Percentiles rank a stretch among this genome's conserved stretches.
Conservation (phyloP, 306 rosid genomes). For the Quercus rubra region DNA sequence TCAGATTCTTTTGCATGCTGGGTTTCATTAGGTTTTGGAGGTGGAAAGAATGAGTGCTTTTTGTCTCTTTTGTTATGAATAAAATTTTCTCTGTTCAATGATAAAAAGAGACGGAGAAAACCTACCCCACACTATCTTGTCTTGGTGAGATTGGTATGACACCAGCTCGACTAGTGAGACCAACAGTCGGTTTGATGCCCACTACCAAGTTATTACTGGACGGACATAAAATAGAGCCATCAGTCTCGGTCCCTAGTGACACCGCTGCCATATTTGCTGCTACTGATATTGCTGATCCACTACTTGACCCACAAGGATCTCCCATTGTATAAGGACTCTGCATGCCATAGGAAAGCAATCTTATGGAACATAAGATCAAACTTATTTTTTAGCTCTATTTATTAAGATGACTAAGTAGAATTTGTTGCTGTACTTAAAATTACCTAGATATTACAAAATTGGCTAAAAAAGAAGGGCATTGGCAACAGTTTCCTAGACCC, state of each 20-base stretch:
- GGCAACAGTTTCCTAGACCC: too few relatives aligned
- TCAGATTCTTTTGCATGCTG: too few relatives aligned
- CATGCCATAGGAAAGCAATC: neutral
- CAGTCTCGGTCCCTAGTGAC: constrained; percentile 48
- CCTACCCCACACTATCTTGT: constrained; percentile 53
- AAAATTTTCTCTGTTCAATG: too few relatives aligned
- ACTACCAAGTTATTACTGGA: constrained; percentile 43
- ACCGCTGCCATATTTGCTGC: constrained; percentile 45
- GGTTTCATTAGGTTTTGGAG: too few relatives aligned
- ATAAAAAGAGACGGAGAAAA: too few relatives aligned
- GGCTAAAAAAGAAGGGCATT: neutral
- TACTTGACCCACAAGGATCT: constrained; percentile 54
- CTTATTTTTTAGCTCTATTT: neutral
- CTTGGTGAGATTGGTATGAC: constrained; percentile 37
- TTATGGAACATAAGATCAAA: neutral
- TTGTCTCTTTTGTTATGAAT: too few relatives aligned
- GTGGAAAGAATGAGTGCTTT: too few relatives aligned
- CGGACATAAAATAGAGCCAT: constrained; percentile 46
- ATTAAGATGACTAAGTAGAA: neutral
- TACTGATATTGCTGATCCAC: constrained; percentile 50
- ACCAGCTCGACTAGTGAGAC: constrained; percentile 47
- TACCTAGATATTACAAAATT: neutral
- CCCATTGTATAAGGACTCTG: constrained; percentile 42
- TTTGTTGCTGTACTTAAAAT: neutral
- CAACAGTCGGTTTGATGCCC: constrained; percentile 51